Evolutionary conservation across 441 rosid species (phyloP).

Genomic region (Populus tomentosa): DNA sequence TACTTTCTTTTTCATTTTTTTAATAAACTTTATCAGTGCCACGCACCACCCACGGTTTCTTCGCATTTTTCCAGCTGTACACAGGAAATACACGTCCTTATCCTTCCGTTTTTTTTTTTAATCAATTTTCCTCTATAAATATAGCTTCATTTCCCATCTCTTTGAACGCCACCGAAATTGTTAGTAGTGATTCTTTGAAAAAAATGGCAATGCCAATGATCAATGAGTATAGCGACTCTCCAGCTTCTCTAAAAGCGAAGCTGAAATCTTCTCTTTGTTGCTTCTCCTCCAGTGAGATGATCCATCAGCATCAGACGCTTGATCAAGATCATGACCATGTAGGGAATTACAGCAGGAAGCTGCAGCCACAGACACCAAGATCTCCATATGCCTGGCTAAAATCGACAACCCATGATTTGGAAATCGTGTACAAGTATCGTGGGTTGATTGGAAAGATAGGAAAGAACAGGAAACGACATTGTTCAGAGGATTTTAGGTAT

Average conservation of each 20-base stretch:
- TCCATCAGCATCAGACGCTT: not conserved
- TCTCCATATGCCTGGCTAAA: conserved; percentile 43
- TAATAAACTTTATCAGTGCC: not conserved
- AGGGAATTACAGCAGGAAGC: conserved; percentile 11
- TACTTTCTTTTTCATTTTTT: not conserved
- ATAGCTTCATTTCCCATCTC: not conserved
- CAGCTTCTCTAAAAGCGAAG: conserved; percentile 18
- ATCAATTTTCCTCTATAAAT: not conserved
- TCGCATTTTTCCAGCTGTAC: not conserved
- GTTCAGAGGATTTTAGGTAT: conserved; percentile 46
- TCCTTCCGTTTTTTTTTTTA: conserved; percentile 9
- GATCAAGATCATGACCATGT: not conserved
- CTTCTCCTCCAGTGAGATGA: conserved; percentile 20
- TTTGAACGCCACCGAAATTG: not conserved
- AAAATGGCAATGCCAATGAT: conserved; percentile 14
- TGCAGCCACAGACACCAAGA: conserved; percentile 24
- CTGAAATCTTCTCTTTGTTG: conserved; percentile 47
- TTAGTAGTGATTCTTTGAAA: not conserved
- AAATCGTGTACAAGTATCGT: conserved; percentile 38
- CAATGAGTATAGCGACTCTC: conserved; percentile 9
- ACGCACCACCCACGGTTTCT: conserved; percentile 32
- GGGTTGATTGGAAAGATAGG: conserved; percentile 34
- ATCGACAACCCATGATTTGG: conserved; percentile 42
- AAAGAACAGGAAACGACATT: conserved; percentile 21
- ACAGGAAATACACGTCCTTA: conserved; percentile 1